These are phyloP conservation scores for Penicillium angulare DNA, from an alignment of 495 filamentous ascomycete species.

Conservation along the genomic window DNA sequence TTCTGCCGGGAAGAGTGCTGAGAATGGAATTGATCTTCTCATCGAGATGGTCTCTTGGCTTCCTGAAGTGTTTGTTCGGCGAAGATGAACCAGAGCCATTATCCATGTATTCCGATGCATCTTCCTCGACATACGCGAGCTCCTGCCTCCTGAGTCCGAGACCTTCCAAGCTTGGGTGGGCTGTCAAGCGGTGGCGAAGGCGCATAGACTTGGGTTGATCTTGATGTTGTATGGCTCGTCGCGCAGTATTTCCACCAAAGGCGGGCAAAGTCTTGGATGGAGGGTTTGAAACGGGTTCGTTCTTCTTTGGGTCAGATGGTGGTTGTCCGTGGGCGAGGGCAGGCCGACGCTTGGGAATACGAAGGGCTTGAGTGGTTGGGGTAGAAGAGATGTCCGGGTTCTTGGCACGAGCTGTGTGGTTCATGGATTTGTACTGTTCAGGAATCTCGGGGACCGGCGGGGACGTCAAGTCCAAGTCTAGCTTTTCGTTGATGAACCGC, in stretches of 20 bases:
- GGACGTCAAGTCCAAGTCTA: constrained; percentile 28
- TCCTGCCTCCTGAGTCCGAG: constrained; percentile 32
- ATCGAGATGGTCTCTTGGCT: constrained; percentile 69
- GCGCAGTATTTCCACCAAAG: constrained; percentile 13
- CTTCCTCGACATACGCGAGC: constrained; percentile 27
- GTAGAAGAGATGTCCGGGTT: constrained; percentile 8
- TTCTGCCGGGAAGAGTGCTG: constrained; percentile 72
- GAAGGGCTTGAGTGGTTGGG: constrained; percentile 11
- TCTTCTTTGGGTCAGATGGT: constrained; percentile 14
- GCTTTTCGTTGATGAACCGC: constrained; percentile 47
- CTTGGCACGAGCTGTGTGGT: neutral
- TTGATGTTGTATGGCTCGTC: constrained; percentile 18
- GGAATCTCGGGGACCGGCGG: constrained; percentile 12
- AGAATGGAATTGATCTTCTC: constrained; percentile 84
- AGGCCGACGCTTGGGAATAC: constrained; percentile 14
- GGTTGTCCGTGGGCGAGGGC: constrained; percentile 23
- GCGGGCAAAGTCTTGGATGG: constrained; percentile 15
- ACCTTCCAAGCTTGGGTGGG: constrained; percentile 40
- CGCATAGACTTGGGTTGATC: constrained; percentile 25
- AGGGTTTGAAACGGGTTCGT: constrained; percentile 5
- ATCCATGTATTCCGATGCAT: constrained; percentile 17
- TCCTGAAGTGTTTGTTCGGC: constrained; percentile 31
- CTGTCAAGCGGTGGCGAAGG: constrained; percentile 32
- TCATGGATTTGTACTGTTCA: constrained; percentile 1
- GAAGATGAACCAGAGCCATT: constrained; percentile 33